Evolutionary conservation across 2,329 filamentous ascomycete species (phyloP).

Genomic region (Trichocomaceae sp.): DNA sequence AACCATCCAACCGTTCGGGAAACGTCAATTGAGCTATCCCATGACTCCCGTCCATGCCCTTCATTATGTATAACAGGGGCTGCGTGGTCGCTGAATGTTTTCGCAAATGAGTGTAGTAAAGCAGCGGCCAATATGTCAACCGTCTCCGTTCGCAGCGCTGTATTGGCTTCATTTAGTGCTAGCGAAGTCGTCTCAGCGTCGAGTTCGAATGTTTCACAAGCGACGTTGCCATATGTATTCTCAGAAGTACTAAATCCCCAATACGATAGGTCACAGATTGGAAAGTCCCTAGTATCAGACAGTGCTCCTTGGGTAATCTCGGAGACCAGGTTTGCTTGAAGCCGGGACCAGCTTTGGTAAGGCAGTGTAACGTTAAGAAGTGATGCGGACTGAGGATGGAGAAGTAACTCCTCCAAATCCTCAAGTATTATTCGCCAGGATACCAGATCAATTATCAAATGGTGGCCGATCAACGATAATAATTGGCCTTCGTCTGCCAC

Average conservation of each 20-base stretch:
- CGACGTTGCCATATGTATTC: conserved; percentile 32
- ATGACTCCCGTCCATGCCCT: conserved; percentile 44
- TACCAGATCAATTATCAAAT: conserved; percentile 35
- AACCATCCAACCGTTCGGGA: conserved; percentile 49
- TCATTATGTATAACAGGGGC: conserved; percentile 43
- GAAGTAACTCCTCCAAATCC: conserved; percentile 32
- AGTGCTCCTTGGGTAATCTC: conserved; percentile 8
- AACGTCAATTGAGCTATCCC: conserved; percentile 41
- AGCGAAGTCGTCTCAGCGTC: conserved; percentile 22
- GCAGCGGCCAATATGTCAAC: conserved; percentile 34
- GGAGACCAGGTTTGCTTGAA: conserved; percentile 24
- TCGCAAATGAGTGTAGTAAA: conserved; percentile 39
- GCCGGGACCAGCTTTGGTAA: conserved; percentile 32
- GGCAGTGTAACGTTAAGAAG: conserved; percentile 25
- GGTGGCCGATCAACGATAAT: conserved; percentile 32
- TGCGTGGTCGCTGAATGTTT: conserved; percentile 36
- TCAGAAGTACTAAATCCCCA: conserved; percentile 28
- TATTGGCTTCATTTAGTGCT: conserved; percentile 28
- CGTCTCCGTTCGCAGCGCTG: conserved; percentile 28
- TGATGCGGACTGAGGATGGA: conserved; percentile 22
- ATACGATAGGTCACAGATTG: conserved; percentile 29
- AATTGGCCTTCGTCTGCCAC: conserved; percentile 25
- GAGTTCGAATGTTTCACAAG: conserved; percentile 30
- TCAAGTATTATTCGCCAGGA: conserved; percentile 37
- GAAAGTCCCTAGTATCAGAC: conserved; percentile 15